Evolutionary conservation across 306 rosid species (phyloP), one percentile per base, ranked within the genome.

Genomic region (Acacia acuminata): DNA sequence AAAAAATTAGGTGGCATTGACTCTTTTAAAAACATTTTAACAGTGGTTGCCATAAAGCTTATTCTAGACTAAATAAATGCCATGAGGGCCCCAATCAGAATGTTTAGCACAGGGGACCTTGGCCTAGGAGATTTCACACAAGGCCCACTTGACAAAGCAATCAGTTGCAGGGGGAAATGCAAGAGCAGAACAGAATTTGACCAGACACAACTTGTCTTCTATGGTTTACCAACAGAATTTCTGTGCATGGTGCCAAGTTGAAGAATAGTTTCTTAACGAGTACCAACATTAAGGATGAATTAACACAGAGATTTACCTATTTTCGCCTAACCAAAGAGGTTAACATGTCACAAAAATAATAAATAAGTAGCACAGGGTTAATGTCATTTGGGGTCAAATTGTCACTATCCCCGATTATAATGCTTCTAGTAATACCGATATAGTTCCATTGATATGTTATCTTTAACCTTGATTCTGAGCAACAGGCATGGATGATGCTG

Each of bases 401-500:
- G 50, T 19, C 44, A 36, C n/a, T 68, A 19, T 68, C 50, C 30
- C 30, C 12, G 38, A 20, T 40, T 42, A n/a, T 40, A 69, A 69
- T 42, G 12, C 30, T 69, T 34, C 51, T 40, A 36, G 7, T 19
- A 36, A 19, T 19, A 8, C 19, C 5, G 8, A 67, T 9, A 43
- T 67, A 17, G 48, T 67, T 36, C 73, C 34, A n/a, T 43, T 70
- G 53, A 43, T 24, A n/a, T 25, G 38, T 64, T 40, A 75, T 44
- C 48, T 77, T 56, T 85, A 76, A 94, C 98, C 96, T 94, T 92
- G 98, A 86, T 89, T 94, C 81, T 90, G 98, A 14, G 87, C 92
- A 78, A 89, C 88, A 9, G 97, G 97, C 4, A 92, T 88, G 70
- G 92, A 85, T 77, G 98, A 88, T 38, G 98, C 91, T 14, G 94